Base-by-base conservation (phyloP, 2,329 filamentous ascomycete genomes). In the Arthrinium puccinioides region DNA sequence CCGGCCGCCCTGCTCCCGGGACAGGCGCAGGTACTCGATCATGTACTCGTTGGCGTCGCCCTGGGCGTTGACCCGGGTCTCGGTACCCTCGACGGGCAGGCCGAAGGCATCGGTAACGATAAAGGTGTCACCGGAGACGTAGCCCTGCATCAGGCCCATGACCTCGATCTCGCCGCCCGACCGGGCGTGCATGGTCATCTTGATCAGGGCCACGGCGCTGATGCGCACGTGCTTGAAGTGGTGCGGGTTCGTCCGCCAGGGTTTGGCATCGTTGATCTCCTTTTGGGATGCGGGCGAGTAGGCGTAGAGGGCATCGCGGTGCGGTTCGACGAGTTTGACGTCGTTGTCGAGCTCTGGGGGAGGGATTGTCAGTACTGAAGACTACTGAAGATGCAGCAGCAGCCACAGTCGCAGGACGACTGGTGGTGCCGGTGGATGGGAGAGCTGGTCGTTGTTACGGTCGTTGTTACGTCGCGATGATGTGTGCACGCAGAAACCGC, bases 131-230 rank as follows among this genome's bases (percentile, higher is more conserved):
- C 82, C 79, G 47, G 87, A 77, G 34, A 95, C 83, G 61, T 94
- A 95, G 44, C 92, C 92, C 57, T 94, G 85, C 92, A 98, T 98
- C 51, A 98, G 63, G 40, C 92, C 92, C 92, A 98, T 98, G 52
- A 98, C 77, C 67, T 98, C 92, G 47, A 97, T 75, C 20, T 78
- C 79, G 40, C 92, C 90, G 47, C 92, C 92, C 0, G 87, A 89
- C n/a, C 92, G 85, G 9, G 92, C 92, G 60, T 98, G 92, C 86
- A 96, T 97, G 46, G 94, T 87, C 92, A 98, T 98, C 67, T 98
- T 98, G 50, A 97, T 77, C 41, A 98, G 76, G 5, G 92, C 92
- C 10, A 95, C 82, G 41, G 92, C 88, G 36, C 87, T 94, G 63
- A 98, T 90, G 53, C 89, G 87, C 32, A 97, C 87, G 37, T 84